Percentiles rank a stretch among this genome's conserved stretches.
Conservation (phyloP, 1,284 basidiomycete genomes). For the Sanghuangporus baumii region DNA sequence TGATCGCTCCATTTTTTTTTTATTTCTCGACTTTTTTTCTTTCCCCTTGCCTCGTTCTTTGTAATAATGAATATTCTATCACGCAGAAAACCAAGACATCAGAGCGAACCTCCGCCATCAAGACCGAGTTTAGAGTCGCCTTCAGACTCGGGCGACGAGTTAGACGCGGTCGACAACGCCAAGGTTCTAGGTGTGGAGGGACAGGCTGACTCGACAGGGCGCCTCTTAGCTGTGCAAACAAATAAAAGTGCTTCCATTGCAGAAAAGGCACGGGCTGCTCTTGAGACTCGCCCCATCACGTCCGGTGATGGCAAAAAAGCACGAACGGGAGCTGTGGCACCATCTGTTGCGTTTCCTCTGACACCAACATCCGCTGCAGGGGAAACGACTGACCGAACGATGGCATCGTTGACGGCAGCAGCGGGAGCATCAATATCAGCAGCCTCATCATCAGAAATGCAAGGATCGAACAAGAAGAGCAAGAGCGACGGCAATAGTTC, state of each 20-base stretch:
- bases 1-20: neutral
- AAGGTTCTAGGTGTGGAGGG: neutral
- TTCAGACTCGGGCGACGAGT: neutral
- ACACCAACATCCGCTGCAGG: constrained; percentile 13
- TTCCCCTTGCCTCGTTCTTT: neutral
- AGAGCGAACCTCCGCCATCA: constrained; percentile 9
- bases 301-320: neutral
- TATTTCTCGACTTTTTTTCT: neutral
- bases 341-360: constrained; percentile 6
- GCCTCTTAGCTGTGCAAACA: neutral
- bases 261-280: neutral
- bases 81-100: constrained; percentile 9
- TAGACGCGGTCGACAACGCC: neutral
- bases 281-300: neutral
- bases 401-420: constrained; percentile 6
- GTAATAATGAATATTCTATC: neutral
- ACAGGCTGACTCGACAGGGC: neutral
- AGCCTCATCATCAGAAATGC: neutral
- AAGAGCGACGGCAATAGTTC: neutral
- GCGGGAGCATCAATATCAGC: neutral
- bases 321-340: neutral
- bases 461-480: neutral
- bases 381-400: constrained; percentile 5
- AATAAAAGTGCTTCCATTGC: neutral
- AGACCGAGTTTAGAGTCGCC: neutral